A percentile compares a stretch with the other conserved stretches of the same genome.
phyloP scores from a whole-genome alignment of 1,139 yeast species.

The Scheffersomyces quercinus region DNA sequence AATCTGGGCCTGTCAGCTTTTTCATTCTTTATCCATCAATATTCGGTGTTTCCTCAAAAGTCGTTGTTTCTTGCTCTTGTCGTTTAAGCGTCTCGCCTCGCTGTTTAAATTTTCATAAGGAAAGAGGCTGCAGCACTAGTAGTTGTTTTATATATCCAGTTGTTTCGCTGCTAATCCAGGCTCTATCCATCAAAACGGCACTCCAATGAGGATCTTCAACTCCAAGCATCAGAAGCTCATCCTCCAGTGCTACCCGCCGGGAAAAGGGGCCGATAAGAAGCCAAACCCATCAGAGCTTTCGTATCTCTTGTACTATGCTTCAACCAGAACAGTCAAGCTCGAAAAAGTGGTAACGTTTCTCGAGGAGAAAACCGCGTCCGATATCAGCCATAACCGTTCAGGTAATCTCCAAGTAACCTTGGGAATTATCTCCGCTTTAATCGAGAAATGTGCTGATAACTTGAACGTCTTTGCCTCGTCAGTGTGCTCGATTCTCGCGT shows the following conservation, averaged over 20 bases:
- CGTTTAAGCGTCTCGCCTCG: too few relatives aligned
- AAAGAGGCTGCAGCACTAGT: too few relatives aligned
- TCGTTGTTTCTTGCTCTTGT: too few relatives aligned
- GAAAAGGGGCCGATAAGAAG: conserved; percentile 78
- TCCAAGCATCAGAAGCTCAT: conserved; percentile 91
- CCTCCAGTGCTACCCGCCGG: conserved; percentile 90
- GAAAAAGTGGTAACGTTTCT: conserved; percentile 81
- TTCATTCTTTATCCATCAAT: too few relatives aligned
- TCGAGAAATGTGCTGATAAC: conserved; percentile 77
- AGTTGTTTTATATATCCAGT: too few relatives aligned
- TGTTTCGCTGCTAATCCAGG: neutral
- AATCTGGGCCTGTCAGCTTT: too few relatives aligned
- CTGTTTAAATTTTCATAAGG: too few relatives aligned
- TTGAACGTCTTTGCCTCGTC: conserved; percentile 76
- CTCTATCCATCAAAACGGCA: conserved; percentile 2
- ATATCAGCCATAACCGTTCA: conserved; percentile 58
- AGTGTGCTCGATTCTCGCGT: conserved; percentile 49
- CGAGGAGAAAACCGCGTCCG: conserved; percentile 61
- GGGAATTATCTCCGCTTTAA: conserved; percentile 66
- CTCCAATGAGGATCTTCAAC: conserved; percentile 36
- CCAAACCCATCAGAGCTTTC: conserved; percentile 92
- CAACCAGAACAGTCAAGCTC: conserved; percentile 82
- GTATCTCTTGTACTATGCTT: conserved; percentile 86
- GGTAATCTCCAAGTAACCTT: conserved; percentile 87
- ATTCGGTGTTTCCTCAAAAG: too few relatives aligned